Conservation (phyloP, 331 rosid genomes). For the Erythrophleum ivorense region DNA sequence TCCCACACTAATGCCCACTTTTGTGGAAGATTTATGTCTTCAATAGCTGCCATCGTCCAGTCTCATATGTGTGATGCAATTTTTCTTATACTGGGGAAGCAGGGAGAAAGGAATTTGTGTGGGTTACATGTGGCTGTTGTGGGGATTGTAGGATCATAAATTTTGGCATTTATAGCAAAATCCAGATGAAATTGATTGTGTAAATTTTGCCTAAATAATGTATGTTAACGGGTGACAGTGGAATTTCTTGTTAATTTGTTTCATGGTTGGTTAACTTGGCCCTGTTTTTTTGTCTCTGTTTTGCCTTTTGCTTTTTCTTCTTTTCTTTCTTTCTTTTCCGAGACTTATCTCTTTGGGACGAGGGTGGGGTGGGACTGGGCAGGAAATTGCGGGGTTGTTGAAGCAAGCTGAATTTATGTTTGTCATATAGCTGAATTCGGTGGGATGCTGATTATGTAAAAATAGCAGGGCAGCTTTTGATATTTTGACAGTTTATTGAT, state of each 20-base stretch:
- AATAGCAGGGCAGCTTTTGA: not conserved
- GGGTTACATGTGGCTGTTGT: no score
- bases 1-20: not conserved
- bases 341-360: not conserved
- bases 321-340: not conserved
- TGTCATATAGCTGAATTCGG: not conserved
- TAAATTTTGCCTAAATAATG: no score
- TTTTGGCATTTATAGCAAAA: no score
- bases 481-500: no score
- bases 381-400: not conserved
- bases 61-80: not conserved
- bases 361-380: no score
- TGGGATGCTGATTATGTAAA: not conserved
- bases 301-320: not conserved
- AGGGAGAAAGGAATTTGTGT: not conserved
- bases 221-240: not conserved
- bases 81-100: not conserved
- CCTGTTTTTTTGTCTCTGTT: not conserved
- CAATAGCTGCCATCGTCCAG: no score
- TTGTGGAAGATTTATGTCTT: no score
- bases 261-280: no score
- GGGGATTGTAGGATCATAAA: no score
- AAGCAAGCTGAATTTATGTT: not conserved
- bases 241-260: not conserved
- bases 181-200: no score